Evolutionary conservation across 2,329 filamentous ascomycete genomes (phyloP).

Genomic region (Epichloe scottii): DNA sequence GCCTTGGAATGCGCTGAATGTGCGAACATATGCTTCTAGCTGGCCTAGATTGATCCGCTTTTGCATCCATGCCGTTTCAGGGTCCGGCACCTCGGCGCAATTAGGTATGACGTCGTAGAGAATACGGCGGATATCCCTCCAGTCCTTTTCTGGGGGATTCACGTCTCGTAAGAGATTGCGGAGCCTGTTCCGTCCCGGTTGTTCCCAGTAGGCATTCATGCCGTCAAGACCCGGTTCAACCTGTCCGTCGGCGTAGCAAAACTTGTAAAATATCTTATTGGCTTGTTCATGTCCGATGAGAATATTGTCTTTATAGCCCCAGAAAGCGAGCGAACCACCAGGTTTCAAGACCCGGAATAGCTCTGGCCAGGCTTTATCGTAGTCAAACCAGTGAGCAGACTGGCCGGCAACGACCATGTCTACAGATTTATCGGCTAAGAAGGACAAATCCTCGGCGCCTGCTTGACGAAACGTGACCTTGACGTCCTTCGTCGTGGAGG

Average conservation of each 20-base stretch:
- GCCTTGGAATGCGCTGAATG: conserved; percentile 45
- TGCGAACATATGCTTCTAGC: conserved; percentile 48
- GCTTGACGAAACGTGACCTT: conserved; percentile 38
- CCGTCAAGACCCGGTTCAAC: conserved; percentile 29
- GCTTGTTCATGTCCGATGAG: conserved; percentile 40
- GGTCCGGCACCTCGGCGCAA: conserved; percentile 19
- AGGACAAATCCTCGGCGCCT: conserved; percentile 40
- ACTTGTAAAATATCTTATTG: conserved; percentile 40
- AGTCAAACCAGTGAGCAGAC: conserved; percentile 57
- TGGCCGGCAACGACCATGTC: conserved; percentile 42
- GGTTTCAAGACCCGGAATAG: conserved; percentile 38
- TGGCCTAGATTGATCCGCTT: conserved; percentile 42
- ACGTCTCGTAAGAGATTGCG: conserved; percentile 38
- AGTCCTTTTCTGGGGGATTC: conserved; percentile 36
- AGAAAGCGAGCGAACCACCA: conserved; percentile 50
- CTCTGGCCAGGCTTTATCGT: conserved; percentile 39
- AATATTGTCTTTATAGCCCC: conserved; percentile 53
- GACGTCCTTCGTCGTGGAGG: conserved; percentile 23
- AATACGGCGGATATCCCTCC: conserved; percentile 38
- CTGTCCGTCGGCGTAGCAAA: conserved; percentile 39
- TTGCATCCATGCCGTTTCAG: conserved; percentile 34
- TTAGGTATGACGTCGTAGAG: conserved; percentile 44
- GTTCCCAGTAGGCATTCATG: conserved; percentile 49
- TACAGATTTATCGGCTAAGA: conserved; percentile 33
- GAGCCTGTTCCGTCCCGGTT: conserved; percentile 44